phyloP scores from a whole-genome alignment of 2,329 filamentous ascomycete genomes.

The Pseudogymnoascus verrucosus region DNA sequence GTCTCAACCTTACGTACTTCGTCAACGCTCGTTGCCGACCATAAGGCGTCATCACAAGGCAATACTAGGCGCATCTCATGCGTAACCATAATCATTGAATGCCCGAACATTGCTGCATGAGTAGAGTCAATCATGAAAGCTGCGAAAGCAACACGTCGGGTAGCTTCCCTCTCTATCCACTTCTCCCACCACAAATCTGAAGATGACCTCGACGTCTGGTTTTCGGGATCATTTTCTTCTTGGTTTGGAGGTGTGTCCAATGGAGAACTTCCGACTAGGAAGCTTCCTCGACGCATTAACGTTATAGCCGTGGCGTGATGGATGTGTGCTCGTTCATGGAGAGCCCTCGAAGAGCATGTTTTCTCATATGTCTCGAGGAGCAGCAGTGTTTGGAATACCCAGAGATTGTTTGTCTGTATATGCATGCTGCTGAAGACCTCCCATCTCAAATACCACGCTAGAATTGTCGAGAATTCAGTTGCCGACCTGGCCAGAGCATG shows the following conservation, averaged over 20 bases:
- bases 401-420: conserved; percentile 86
- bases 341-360: conserved; percentile 85
- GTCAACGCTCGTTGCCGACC: conserved; percentile 79
- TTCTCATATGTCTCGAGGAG: conserved; percentile 93
- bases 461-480: conserved; percentile 75
- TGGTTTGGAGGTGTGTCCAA: conserved; percentile 75
- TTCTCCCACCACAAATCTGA: conserved; percentile 88
- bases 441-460: conserved; percentile 91
- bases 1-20: conserved; percentile 81
- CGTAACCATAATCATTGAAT: conserved; percentile 93
- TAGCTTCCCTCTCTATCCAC: conserved; percentile 93
- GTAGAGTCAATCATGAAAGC: conserved; percentile 94
- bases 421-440: conserved; percentile 88
- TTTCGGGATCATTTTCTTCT: conserved; percentile 32
- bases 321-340: conserved; percentile 93
- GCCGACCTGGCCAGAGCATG: conserved; percentile 64
- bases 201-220: conserved; percentile 40
- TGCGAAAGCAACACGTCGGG: conserved; percentile 79
- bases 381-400: conserved; percentile 88
- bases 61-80: conserved; percentile 88
- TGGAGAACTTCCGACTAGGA: conserved; percentile 79
- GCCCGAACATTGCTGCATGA: conserved; percentile 95
- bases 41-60: conserved; percentile 86
- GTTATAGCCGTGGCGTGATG: conserved; percentile 95
- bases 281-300: conserved; percentile 87